Evolutionary conservation across 306 rosid species (phyloP), one percentile per base, ranked within the genome.

Genomic region (Crataegus laevigata): DNA sequence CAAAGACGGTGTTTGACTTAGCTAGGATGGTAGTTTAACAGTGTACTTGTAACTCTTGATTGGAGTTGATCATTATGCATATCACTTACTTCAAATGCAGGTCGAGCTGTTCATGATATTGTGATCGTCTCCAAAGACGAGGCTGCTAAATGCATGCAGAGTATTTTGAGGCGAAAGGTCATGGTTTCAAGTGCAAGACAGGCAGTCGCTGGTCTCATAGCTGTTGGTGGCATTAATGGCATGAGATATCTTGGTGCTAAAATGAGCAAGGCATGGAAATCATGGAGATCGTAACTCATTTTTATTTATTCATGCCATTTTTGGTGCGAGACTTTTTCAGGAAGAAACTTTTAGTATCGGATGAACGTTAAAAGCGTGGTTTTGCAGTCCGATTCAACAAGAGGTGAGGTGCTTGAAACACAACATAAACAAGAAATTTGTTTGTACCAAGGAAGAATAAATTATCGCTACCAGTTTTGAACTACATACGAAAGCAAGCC

Each of bases 131-230:
- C 91, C 32, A 91, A 90, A 86, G 89, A 88, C 76, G 96, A 79
- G 79, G 96, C 90, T 69, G 89, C 89, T 14, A 86, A 86, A 79
- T 87, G 88, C 89, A 82, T 91, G 89, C 89, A 82, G 84, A 82
- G 83, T 73, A 78, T 86, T 80, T 55, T 91, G 85, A 81, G 84
- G 83, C 89, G 82, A 70, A 90, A 43, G 79, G 98, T 94, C 26
- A 88, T 87, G 96, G 79, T 87, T 78, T 94, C 97, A 79, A 94
- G 97, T 79, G 88, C 91, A 80, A 89, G 97, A 82, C 97, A 94
- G 81, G 96, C 96, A 6, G 57, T 90, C 68, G 89, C 97, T 52
- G 93, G 98, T 66, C 77, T 94, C 36, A 78, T 94, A 57, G 88
- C 96, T 17, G 92, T 68, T 38, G 97, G 97, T 24, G 94, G 89